Percentiles rank a stretch among this genome's conserved stretches.
Conservation (phyloP, 2,329 filamentous ascomycete species). For the Paracoccidioides brasiliensis region DNA sequence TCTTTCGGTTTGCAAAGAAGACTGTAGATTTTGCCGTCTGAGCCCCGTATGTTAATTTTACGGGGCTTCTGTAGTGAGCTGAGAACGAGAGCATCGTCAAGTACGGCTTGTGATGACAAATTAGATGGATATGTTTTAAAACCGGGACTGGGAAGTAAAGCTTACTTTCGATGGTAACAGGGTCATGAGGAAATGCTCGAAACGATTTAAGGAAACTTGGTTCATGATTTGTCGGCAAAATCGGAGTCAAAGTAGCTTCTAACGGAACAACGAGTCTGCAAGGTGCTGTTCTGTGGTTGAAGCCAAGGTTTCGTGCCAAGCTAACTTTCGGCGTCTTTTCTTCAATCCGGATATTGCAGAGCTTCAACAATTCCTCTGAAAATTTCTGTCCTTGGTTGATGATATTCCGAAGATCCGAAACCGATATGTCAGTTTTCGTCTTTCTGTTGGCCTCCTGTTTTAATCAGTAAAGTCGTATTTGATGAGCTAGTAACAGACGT, state of each 20-base stretch:
- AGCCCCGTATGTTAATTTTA: conserved; percentile 75
- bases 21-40: conserved; percentile 77
- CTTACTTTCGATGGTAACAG: conserved; percentile 59
- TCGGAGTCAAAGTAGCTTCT: conserved; percentile 70
- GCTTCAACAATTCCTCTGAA: conserved; percentile 64
- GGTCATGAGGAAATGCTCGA: conserved; percentile 74
- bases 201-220: conserved; percentile 52
- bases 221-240: conserved; percentile 59
- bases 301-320: conserved; percentile 62
- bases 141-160: background rate
- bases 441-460: conserved; percentile 40
- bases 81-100: conserved; percentile 79
- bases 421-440: conserved; percentile 26
- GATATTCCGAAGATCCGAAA: conserved; percentile 52
- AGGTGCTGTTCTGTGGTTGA: conserved; percentile 71
- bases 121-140: conserved; percentile 7
- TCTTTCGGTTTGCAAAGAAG: conserved; percentile 96
- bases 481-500: conserved; percentile 4
- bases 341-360: conserved; percentile 69
- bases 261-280: conserved; percentile 80
- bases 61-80: conserved; percentile 86
- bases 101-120: conserved; percentile 39
- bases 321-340: conserved; percentile 56
- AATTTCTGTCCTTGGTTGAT: conserved; percentile 70
- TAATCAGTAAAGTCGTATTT: conserved; percentile 9